phyloP scores from a whole-genome alignment of 805 yeast genomes.

The Starmerella vaccinii region DNA sequence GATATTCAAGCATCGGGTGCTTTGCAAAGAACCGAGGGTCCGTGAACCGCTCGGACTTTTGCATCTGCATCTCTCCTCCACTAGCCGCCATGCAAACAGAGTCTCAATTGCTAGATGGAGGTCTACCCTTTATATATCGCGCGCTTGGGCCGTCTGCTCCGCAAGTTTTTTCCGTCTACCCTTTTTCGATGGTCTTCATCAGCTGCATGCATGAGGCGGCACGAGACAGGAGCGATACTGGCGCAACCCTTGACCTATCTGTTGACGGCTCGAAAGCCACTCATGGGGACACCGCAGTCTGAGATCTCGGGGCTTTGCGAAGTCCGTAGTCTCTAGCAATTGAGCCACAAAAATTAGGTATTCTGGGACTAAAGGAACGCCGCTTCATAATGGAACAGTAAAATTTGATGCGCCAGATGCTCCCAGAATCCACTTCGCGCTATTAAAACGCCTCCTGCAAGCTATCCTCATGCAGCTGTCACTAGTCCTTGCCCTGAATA shows the following conservation, averaged over 20 bases:
- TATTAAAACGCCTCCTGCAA: background rate
- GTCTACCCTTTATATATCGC: background rate
- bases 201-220: background rate
- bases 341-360: background rate
- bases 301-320: background rate
- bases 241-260: background rate
- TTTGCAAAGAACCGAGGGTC: slow-evolving; percentile 20
- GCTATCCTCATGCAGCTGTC: background rate
- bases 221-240: background rate
- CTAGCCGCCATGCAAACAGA: background rate
- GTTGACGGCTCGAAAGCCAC: background rate
- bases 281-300: background rate
- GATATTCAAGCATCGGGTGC: slow-evolving; percentile 18
- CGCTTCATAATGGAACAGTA: background rate
- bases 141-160: background rate
- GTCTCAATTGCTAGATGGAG: background rate
- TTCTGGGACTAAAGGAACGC: background rate
- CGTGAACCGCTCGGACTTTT: slow-evolving; percentile 18
- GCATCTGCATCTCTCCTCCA: slow-evolving; percentile 11
- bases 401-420: background rate
- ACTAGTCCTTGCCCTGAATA: background rate
- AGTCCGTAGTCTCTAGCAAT: background rate
- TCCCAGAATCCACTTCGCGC: background rate
- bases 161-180: background rate
- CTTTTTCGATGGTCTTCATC: background rate